phyloP scores from a whole-genome alignment of 495 filamentous ascomycete genomes.

The Xylaria sp. region DNA sequence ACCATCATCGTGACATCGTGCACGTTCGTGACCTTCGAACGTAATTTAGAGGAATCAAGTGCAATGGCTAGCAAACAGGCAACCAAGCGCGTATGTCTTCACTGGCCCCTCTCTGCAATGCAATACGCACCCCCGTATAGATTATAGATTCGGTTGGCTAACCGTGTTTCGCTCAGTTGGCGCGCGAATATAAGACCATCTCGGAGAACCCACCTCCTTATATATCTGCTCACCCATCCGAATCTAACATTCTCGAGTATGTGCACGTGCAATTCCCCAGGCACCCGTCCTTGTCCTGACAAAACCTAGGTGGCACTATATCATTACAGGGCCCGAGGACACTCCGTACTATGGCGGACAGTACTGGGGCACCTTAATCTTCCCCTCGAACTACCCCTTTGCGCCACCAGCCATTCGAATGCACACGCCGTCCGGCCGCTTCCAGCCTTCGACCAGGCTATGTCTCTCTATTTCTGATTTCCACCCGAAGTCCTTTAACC shows the following conservation, averaged over 20 bases:
- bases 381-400: conserved; percentile 96
- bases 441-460: conserved; percentile 88
- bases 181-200: conserved; percentile 92
- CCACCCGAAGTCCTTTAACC: conserved; percentile 97
- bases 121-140: neutral
- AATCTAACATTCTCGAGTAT: conserved; percentile 92
- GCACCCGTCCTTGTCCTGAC: conserved; percentile 18
- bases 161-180: conserved; percentile 63
- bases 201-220: conserved; percentile 91
- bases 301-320: conserved; percentile 89
- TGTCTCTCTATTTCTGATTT: conserved; percentile 97
- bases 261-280: conserved; percentile 32
- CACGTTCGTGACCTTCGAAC: neutral
- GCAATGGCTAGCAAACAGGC: conserved; percentile 83
- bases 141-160: conserved; percentile 12
- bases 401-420: conserved; percentile 97
- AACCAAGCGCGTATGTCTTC: conserved; percentile 74
- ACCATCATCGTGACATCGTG: neutral
- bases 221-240: conserved; percentile 92
- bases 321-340: conserved; percentile 91
- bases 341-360: conserved; percentile 95
- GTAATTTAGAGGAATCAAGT: conserved; percentile 28
- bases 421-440: conserved; percentile 96
- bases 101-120: conserved; percentile 11
- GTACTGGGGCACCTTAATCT: conserved; percentile 97